Conservation (phyloP, 1,139 yeast species). For the Saccharomyces pastorianus region DNA sequence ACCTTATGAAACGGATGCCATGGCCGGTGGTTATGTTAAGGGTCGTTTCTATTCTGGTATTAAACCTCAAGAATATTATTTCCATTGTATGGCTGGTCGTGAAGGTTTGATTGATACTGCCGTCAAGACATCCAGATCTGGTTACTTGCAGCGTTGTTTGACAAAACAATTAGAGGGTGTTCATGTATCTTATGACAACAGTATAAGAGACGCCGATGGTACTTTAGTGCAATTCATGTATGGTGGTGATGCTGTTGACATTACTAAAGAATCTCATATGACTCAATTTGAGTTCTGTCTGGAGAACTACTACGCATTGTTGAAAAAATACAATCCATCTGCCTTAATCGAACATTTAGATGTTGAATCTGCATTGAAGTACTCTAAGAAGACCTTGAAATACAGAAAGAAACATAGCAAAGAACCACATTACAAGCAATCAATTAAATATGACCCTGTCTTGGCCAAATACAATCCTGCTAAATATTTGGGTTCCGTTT, state of each 20-base stretch:
- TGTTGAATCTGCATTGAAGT: constrained; percentile 69
- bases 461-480: constrained; percentile 80
- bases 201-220: constrained; percentile 95
- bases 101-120: constrained; percentile 99
- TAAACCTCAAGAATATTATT: constrained; percentile 95
- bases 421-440: constrained; percentile 56
- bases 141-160: constrained; percentile 96
- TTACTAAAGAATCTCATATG: constrained; percentile 90
- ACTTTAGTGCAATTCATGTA: constrained; percentile 87
- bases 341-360: constrained; percentile 66
- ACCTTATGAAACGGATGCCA: constrained; percentile 92
- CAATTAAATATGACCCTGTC: constrained; percentile 77
- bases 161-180: constrained; percentile 98
- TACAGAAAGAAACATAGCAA: constrained; percentile 56
- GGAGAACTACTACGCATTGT: constrained; percentile 80
- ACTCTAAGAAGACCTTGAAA: constrained; percentile 77
- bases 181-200: constrained; percentile 85
- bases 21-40: constrained; percentile 97
- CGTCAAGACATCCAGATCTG: constrained; percentile 96
- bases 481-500: constrained; percentile 84
- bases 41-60: constrained; percentile 97
- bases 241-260: constrained; percentile 96
- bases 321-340: constrained; percentile 82
- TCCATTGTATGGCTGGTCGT: constrained; percentile 99
- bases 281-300: constrained; percentile 87